Base-by-base conservation (phyloP, 2,329 filamentous ascomycete genomes). In the Boeremia lycopersici region DNA sequence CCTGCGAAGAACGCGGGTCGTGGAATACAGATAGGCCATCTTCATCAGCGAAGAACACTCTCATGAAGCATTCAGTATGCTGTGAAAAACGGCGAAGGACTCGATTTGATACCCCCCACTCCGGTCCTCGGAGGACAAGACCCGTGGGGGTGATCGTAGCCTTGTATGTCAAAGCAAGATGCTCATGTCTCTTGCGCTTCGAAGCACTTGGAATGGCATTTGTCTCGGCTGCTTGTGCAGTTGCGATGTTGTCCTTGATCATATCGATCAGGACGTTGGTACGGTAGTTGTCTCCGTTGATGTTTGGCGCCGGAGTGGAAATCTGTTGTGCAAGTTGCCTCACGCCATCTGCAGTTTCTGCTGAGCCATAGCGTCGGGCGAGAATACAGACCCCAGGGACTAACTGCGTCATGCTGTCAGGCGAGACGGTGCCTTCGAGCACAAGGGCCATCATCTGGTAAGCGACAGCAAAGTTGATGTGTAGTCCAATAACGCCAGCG, bases 21-120 rank as follows among this genome's bases (percentile, higher is more conserved):
- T 84, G 86, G 15, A 77, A 79, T 0, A 95, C 68, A 15, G 84
- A 81, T 23, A 86, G 79, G 0, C 88, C 88, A 64, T 89, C 84
- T 68, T 96, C 90, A 41, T 95, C 90, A 28, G 81, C 81, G 63
- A 95, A 92, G 6, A 85, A 82, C 0, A 93, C 88, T 0, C 90
- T 82, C 51, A 74, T 61, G 59, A 74, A 74, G 44, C 61, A 63
- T 10, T 72, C 65, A 0, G 60, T 56, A 26, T 70, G 39, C 10
- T 59, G 35, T 7, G 53, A 40, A 34, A 68, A 73, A 31, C 61
- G 67, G 19, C 70, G 63, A 10, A 74, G 60, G 5, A 74, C 59
- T 31, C 71, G 66, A 36, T 74, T 74, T 15, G 85, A 87, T 6
- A 83, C 83, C 67, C 91, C 89, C 0, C 83, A 76, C 17, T 77